Percentiles rank a stretch among this genome's conserved stretches.
Evolutionary conservation across 495 filamentous ascomycete genomes (phyloP).

Genomic region (Poronia punctata): DNA sequence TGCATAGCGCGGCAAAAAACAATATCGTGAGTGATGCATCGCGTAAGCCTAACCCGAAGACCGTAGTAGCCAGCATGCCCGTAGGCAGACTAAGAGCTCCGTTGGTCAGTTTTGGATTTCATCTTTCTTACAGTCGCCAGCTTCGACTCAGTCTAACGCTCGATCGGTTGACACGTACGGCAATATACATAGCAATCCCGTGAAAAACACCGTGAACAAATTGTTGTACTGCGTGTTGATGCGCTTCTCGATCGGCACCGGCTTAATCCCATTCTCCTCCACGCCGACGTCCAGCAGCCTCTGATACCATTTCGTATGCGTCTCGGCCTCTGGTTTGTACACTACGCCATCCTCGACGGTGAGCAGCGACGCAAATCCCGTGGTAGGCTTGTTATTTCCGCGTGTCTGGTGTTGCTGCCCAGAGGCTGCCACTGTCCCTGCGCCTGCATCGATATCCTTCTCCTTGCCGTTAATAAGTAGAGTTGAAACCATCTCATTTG

Average conservation of each 20-base stretch:
- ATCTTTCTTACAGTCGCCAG: not conserved
- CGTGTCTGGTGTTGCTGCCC: not conserved
- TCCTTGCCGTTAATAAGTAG: too few relatives aligned
- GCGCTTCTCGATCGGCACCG: slow-evolving; percentile 46
- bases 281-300: slow-evolving; percentile 40
- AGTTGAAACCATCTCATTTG: too few relatives aligned
- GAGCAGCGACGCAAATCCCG: slow-evolving; percentile 14
- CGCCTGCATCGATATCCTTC: not conserved
- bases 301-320: slow-evolving; percentile 31
- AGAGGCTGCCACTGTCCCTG: not conserved
- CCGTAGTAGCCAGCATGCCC: slow-evolving; percentile 44
- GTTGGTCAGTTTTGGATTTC: not conserved
- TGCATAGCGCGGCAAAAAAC: slow-evolving; percentile 47
- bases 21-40: slow-evolving; percentile 50
- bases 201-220: slow-evolving; percentile 42
- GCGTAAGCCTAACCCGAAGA: slow-evolving; percentile 44
- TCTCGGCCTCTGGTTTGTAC: slow-evolving; percentile 23
- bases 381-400: not conserved
- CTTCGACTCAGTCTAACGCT: not conserved
- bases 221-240: slow-evolving; percentile 45
- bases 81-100: slow-evolving; percentile 39
- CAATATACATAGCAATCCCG: slow-evolving; percentile 34
- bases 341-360: slow-evolving; percentile 26
- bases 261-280: slow-evolving; percentile 47
- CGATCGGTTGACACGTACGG: slow-evolving; percentile 30